A percentile compares a stretch with the other conserved stretches of the same genome.
Evolutionary conservation across 202 grass and related monocot species (phyloP).

Genomic region (Saccharum hybrid): DNA sequence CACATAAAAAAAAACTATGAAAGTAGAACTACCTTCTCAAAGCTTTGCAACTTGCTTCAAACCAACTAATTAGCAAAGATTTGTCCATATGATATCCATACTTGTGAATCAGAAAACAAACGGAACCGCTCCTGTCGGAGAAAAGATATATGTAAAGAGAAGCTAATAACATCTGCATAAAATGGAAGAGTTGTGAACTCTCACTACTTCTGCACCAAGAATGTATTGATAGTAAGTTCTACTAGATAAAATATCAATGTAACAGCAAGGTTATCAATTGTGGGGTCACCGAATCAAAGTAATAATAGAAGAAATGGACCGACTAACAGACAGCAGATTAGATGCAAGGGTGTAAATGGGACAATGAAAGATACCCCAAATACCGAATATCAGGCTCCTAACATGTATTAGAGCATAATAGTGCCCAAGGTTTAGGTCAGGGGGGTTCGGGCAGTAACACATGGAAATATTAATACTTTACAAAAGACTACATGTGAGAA

Average conservation of each 20-base stretch:
- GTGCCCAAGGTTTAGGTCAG: background rate
- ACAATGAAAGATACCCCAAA: background rate
- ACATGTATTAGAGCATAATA: background rate
- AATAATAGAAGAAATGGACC: background rate
- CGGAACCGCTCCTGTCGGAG: conserved; percentile 61
- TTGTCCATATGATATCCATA: conserved; percentile 75
- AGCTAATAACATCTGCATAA: conserved; percentile 16
- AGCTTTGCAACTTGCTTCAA: conserved; percentile 62
- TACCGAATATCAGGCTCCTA: background rate
- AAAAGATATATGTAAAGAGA: conserved; percentile 18
- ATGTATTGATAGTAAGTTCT: conserved; percentile 11
- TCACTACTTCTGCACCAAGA: conserved; percentile 15
- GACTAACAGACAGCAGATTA: background rate
- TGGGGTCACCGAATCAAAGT: background rate
- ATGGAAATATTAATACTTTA: conserved; percentile 10
- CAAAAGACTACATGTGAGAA: background rate
- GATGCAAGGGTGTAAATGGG: background rate
- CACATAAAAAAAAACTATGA: conserved; percentile 32
- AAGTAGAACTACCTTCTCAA: conserved; percentile 69
- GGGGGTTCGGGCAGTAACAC: conserved; percentile 1
- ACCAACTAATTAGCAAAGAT: conserved; percentile 72
- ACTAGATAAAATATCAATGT: background rate
- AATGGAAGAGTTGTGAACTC: conserved; percentile 13
- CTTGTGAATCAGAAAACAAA: conserved; percentile 76
- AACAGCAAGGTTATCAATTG: conserved; percentile 14